Base-by-base conservation (phyloP, 371 early-diverging fungal species). In the Actinomucor elegans region DNA sequence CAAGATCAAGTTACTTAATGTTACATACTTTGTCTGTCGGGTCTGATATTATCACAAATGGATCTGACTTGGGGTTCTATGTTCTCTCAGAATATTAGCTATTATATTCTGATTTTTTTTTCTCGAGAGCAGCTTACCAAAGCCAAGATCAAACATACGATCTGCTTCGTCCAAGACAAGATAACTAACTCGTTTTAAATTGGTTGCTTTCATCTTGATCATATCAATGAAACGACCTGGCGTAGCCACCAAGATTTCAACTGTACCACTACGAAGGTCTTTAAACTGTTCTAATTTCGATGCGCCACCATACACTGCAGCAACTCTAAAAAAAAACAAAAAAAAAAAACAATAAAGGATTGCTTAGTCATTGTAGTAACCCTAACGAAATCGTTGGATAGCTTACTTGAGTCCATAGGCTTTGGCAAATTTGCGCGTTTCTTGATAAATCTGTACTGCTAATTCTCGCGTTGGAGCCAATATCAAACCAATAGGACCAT, bases 181-280 rank as follows among this genome's bases (percentile, higher is more conserved):
- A 64, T 91, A 97, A 18, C 94, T 93, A 2, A 95, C 93, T 38
- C 97, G 83, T 40, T 80, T 78, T 33, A 98, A 75, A 61, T 91
- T 94, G n/a, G 94, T 87, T 28, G 88, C 91, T 48, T 87, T 86
- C 70, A 90, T 85, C 48, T 92, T 87, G 48, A 96, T 81, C 88
- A 99, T 85, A 65, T 99, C 99, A 67, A 96, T 94, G 49, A 99
- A 72, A 47, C 99, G 80, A 32, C 99, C 99, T 32, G 98, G 98
- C 1, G 97, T 95, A 1, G 93, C 96, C 2, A 98, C 90, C 14
- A 96, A 52, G 42, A 98, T 91, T 55, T 96, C 96, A 8, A 89
- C 85, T 0, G 88, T 89, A 40, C 92, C 89, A 12, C 81, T 73
- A 14, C 90, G 82, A 14, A 98, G 69, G 20, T 90, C 89, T 62